Base-by-base conservation (phyloP, 2,329 filamentous ascomycete species). In the Cladorrhinum sp. region DNA sequence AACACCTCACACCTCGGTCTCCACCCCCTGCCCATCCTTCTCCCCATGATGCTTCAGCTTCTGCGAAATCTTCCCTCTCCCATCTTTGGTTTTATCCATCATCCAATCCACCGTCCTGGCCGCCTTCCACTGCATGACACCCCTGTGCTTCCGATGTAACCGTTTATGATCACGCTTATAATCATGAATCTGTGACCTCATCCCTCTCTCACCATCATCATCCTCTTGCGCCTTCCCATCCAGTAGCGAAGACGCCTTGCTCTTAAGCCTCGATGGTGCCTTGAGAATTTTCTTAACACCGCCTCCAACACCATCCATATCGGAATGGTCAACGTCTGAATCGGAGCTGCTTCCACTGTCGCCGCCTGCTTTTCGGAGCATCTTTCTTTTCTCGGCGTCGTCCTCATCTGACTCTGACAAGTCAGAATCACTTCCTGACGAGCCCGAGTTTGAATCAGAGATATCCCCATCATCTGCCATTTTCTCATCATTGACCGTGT, bases 91-190 rank as follows among this genome's bases (percentile, higher is more conserved):
- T 67, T 86, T 82, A 61, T 74, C 58, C 73, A 85, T 71, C 77
- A 77, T 20, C 79, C 81, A 75, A 66, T 82, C 78, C 62, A 77
- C 73, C 82, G 68, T 82, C 72, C 78, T 76, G n/a, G 77, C 76
- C 14, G 76, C 77, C n/a, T 79, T 76, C 85, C 87, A 92, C 74
- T 92, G 89, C 89, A 92, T 92, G 46, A 89, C 70, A 0, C 89
- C 89, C 21, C 86, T 76, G 68, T 92, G 86, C 69, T 83, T 82
- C 54, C 87, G 77, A 72, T 90, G 86, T 64, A 89, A 74, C 62
- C 83, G 79, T 72, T 82, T 83, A 64, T 80, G 77, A 66, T 86
- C 77, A 60, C 79, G 77, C 69, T 82, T 84, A 70, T 86, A 89
- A 62, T 89, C 86, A 60, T 79, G 81, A 51, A 86, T 62, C 69